Conservation (phyloP, 179 eudicot species). For the Corrigiola litoralis region DNA sequence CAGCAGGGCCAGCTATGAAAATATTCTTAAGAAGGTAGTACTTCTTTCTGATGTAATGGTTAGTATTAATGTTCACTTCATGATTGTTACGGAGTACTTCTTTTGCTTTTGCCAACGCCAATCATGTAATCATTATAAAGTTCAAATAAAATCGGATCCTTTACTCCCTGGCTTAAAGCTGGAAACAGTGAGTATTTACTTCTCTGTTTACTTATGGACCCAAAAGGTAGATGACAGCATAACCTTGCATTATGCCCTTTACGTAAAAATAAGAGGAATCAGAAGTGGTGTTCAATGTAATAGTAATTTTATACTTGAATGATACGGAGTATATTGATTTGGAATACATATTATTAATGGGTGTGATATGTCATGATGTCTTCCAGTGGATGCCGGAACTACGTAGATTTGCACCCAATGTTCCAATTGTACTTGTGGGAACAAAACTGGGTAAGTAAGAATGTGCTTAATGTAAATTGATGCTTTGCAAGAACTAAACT, state of each 20-base stretch:
- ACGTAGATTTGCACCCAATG: slow-evolving; percentile 94
- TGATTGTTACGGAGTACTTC: too few relatives aligned
- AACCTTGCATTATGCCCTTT: not conserved
- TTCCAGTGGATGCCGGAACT: slow-evolving; percentile 99
- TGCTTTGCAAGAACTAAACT: not conserved
- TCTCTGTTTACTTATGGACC: not conserved
- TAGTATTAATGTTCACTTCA: too few relatives aligned
- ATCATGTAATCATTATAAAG: too few relatives aligned
- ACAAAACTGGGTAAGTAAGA: slow-evolving; percentile 72
- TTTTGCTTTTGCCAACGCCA: too few relatives aligned
- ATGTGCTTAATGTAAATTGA: not conserved
- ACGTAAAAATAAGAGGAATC: not conserved
- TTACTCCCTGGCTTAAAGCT: not conserved
- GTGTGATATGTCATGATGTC: slow-evolving; percentile 2
- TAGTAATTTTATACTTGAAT: not conserved
- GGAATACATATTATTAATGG: not conserved
- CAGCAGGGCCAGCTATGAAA: slow-evolving; percentile 96
- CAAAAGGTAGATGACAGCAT: too few relatives aligned
- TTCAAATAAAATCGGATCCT: not conserved
- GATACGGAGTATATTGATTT: not conserved
- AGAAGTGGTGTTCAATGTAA: not conserved
- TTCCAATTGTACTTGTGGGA: slow-evolving; percentile 97
- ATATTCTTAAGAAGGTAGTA: slow-evolving; percentile 92
- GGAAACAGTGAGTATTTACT: not conserved
- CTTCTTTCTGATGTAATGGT: slow-evolving; percentile 4